Percentiles rank a stretch among this genome's conserved stretches.
Conservation (phyloP, 805 yeast genomes). For the Saturnispora mendoncae region DNA sequence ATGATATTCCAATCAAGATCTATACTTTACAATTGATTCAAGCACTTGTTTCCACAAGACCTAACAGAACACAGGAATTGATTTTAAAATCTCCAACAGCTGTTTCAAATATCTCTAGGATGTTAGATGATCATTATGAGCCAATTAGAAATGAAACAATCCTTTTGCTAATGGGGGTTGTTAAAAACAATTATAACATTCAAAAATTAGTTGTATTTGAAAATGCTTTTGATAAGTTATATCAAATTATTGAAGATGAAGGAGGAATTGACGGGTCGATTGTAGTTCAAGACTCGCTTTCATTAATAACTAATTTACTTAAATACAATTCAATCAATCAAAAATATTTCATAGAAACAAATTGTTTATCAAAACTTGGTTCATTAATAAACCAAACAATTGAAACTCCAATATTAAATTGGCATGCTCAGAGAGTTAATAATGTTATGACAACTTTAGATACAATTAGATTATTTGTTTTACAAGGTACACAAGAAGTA, state of each 20-base stretch:
- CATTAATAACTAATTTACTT: slow-evolving; percentile 61
- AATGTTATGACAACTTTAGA: slow-evolving; percentile 63
- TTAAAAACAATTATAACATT: slow-evolving; percentile 70
- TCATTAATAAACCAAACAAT: slow-evolving; percentile 47
- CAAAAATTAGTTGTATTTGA: slow-evolving; percentile 94
- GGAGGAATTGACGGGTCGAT: slow-evolving; percentile 86
- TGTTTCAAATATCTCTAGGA: slow-evolving; percentile 59
- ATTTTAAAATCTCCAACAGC: slow-evolving; percentile 71
- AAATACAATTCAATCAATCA: slow-evolving; percentile 86
- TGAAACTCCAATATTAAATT: slow-evolving; percentile 37
- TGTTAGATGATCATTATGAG: slow-evolving; percentile 59
- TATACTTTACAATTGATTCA: slow-evolving; percentile 81
- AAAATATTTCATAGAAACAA: slow-evolving; percentile 77
- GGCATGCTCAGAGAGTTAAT: slow-evolving; percentile 69
- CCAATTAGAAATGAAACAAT: slow-evolving; percentile 87
- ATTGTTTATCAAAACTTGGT: slow-evolving; percentile 60
- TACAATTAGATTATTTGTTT: slow-evolving; percentile 62
- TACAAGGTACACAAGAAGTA: slow-evolving; percentile 63
- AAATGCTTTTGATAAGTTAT: slow-evolving; percentile 76
- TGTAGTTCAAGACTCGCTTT: slow-evolving; percentile 84
- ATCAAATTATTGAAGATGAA: slow-evolving; percentile 72
- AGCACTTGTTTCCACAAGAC: slow-evolving; percentile 71
- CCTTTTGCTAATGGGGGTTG: slow-evolving; percentile 71
- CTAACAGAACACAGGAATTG: slow-evolving; percentile 62
- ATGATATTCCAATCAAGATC: slow-evolving; percentile 68